These are phyloP conservation scores for Cercospora zeae-maydis DNA, from an alignment of 2,329 filamentous ascomycete genomes.

Conservation along the genomic window DNA sequence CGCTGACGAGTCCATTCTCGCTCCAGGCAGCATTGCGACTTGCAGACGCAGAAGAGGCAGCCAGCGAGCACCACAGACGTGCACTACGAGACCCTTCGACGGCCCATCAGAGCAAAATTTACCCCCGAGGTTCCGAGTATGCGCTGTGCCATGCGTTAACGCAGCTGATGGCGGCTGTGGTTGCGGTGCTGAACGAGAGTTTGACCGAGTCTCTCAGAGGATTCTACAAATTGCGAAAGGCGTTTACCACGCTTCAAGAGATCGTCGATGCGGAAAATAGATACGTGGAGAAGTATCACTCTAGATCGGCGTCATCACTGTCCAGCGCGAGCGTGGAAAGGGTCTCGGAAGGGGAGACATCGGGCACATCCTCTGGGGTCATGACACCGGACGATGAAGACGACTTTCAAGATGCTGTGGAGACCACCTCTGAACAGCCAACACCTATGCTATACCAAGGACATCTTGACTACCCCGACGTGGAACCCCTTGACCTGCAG, in stretches of 20 bases:
- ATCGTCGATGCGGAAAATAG: constrained; percentile 72
- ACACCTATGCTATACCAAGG: constrained; percentile 50
- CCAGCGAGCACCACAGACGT: constrained; percentile 71
- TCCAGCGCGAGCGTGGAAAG: constrained; percentile 1
- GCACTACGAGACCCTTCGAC: constrained; percentile 58
- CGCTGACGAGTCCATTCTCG: not conserved
- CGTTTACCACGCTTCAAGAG: constrained; percentile 74
- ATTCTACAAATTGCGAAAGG: constrained; percentile 89
- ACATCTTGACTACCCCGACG: constrained; percentile 38
- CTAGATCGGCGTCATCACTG: constrained; percentile 9
- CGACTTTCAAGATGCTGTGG: constrained; percentile 58
- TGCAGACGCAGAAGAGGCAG: constrained; percentile 69
- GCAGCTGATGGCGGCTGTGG: constrained; percentile 83
- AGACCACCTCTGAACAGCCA: constrained; percentile 44
- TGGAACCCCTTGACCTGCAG: constrained; percentile 27
- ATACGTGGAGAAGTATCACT: constrained; percentile 44
- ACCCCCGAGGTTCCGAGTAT: constrained; percentile 82
- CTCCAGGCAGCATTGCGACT: constrained; percentile 62
- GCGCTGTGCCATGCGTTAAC: constrained; percentile 78
- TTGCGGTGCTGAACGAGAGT: constrained; percentile 87
- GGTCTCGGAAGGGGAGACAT: constrained; percentile 7
- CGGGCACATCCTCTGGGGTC: constrained; percentile 19
- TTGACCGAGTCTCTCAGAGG: constrained; percentile 85
- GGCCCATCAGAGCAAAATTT: constrained; percentile 60
- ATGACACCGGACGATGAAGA: constrained; percentile 39